Conservation (phyloP, 2,329 filamentous ascomycete genomes). For the Macrophomina tecta region DNA sequence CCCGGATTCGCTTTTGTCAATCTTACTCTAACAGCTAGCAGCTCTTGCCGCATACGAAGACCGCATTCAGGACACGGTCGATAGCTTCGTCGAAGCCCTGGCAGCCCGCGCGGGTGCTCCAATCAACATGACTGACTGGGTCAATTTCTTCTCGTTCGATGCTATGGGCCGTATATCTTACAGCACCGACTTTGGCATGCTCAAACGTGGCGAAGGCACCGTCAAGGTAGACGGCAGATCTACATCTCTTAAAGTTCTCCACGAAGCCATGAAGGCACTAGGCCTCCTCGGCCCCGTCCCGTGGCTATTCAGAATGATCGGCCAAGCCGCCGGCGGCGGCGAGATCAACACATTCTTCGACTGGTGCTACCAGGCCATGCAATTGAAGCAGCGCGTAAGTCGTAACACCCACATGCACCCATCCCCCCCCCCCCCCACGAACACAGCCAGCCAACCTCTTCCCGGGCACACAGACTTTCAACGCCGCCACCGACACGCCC, state of each 20-base stretch:
- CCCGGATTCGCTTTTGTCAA: too few species aligned
- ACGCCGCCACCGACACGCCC: slow-evolving; percentile 30
- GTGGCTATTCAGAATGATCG: slow-evolving; percentile 44
- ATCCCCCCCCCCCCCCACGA: background rate
- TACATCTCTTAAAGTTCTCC: slow-evolving; percentile 36
- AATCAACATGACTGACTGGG: slow-evolving; percentile 42
- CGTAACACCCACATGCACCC: background rate
- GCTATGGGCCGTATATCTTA: slow-evolving; percentile 57
- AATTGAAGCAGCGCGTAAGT: slow-evolving; percentile 4
- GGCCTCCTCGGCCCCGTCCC: slow-evolving; percentile 45
- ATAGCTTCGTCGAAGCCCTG: slow-evolving; percentile 36
- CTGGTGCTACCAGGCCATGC: slow-evolving; percentile 13
- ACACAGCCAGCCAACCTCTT: background rate
- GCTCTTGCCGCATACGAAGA: slow-evolving; percentile 37
- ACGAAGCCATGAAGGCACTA: slow-evolving; percentile 43
- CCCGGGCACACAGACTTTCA: background rate
- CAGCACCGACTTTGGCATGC: slow-evolving; percentile 49
- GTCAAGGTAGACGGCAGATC: slow-evolving; percentile 34
- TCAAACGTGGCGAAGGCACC: slow-evolving; percentile 34
- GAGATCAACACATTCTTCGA: slow-evolving; percentile 5
- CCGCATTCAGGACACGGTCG: slow-evolving; percentile 39
- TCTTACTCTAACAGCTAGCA: background rate
- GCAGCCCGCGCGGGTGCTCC: slow-evolving; percentile 33
- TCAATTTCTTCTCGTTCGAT: slow-evolving; percentile 54
- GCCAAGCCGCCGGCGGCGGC: slow-evolving; percentile 1